Percentiles rank a stretch among this genome's conserved stretches.
Evolutionary conservation across 2,329 filamentous ascomycete species (phyloP).

Genomic region (Pseudopyrenochaeta lycopersici): DNA sequence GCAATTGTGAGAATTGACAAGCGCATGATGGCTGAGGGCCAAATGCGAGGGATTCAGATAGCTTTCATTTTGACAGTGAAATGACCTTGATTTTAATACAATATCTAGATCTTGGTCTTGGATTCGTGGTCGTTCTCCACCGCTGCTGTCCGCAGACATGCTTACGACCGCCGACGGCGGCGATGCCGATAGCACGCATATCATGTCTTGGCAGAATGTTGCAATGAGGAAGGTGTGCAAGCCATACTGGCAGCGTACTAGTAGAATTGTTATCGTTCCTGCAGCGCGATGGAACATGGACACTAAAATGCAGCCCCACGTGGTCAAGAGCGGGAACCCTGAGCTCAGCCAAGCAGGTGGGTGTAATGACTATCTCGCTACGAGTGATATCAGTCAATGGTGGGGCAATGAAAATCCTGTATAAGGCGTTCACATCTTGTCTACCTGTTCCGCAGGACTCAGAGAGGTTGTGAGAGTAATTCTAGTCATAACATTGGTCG

Average conservation of each 20-base stretch:
- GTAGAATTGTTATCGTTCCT: constrained; percentile 15
- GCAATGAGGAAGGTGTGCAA: constrained; percentile 7
- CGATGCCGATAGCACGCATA: neutral
- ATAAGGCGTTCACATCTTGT: too few species aligned
- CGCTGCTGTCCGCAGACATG: neutral
- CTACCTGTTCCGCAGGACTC: too few species aligned
- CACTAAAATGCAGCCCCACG: constrained; percentile 3
- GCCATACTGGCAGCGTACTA: constrained; percentile 2
- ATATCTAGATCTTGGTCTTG: neutral
- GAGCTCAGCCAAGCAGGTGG: neutral
- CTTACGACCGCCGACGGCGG: neutral
- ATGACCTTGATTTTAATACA: neutral
- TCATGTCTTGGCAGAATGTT: constrained; percentile 4
- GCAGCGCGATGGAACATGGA: constrained; percentile 3
- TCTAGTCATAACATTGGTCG: too few species aligned
- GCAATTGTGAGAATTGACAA: constrained; percentile 4
- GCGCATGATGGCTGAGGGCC: constrained; percentile 6
- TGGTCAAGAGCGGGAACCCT: constrained; percentile 7
- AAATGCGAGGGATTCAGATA: too few species aligned
- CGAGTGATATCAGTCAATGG: too few species aligned
- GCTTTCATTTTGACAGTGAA: neutral
- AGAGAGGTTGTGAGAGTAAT: too few species aligned
- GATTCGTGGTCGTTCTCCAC: constrained; percentile 1
- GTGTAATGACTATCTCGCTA: too few species aligned
- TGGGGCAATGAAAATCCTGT: too few species aligned